Base-by-base conservation (phyloP, 768 basidiomycete genomes). In the Cystofilobasidium bisporidii region DNA sequence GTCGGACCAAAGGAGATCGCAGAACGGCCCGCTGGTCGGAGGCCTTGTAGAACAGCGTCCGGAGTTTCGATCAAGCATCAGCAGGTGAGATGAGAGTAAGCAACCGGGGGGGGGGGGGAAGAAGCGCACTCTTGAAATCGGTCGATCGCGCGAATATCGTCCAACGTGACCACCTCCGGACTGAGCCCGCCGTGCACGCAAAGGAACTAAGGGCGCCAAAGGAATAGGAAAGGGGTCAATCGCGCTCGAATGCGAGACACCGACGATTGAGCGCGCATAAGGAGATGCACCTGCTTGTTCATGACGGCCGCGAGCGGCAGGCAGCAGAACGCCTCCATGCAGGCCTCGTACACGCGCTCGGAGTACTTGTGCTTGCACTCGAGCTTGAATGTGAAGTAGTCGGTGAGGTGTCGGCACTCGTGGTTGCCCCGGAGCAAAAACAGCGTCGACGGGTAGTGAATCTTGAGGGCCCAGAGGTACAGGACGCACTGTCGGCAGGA, bases 301-400 rank as follows among this genome's bases (percentile, higher is more conserved):
- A 98, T 98, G 74, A 99, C 78, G 38, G 96, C 96, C 0, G 94
- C 94, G 12, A 99, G 83, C 2, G 96, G 96, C 0, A 99, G 83
- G 0, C 88, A 83, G 75, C 93, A 97, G 81, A 99, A 98, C 0
- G 90, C 90, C 33, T 96, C 89, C 91, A 97, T 94, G 82, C 90
- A 92, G 32, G 91, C 91, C 69, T 99, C 91, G 76, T 99, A 99
- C 69, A 99, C 84, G 30, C 86, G 85, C 72, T 97, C 94, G 11
- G 91, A 91, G 78, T 99, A 99, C 80, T 98, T 98, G 81, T 98
- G 96, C 79, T 94, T 94, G 81, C 93, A 96, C 81, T 98, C 94
- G 32, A 96, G 86, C 79, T 96, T 98, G 83, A 98, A 98, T 41
- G 93, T 98, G 76, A 96, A 98, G 78, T 98, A 97, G 75, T 98